A percentile compares a stretch with the other conserved stretches of the same genome.
These are phyloP conservation scores for Penicillium sumatraense DNA, from an alignment of 2,329 filamentous ascomycete species.

Conservation along the genomic window DNA sequence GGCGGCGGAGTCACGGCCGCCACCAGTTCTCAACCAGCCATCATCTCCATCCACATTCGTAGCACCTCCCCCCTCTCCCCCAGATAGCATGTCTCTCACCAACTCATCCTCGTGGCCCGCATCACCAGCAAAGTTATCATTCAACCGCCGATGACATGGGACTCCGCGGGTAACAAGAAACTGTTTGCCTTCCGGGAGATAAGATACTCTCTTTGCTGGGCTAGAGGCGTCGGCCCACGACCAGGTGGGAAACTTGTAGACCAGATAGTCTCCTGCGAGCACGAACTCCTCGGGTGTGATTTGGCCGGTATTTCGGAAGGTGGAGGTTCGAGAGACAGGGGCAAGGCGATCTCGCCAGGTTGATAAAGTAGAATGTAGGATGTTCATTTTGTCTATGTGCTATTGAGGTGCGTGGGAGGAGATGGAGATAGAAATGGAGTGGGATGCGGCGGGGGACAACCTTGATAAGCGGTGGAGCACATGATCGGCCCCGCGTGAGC, in stretches of 20 bases:
- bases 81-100: conserved; percentile 74
- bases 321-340: conserved; percentile 86
- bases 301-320: conserved; percentile 90
- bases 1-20: conserved; percentile 58
- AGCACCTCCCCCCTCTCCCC: conserved; percentile 50
- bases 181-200: conserved; percentile 89
- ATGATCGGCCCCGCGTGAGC: conserved; percentile 33
- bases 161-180: conserved; percentile 94
- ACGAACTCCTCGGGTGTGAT: conserved; percentile 98
- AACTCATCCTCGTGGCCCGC: conserved; percentile 85
- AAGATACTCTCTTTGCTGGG: conserved; percentile 74
- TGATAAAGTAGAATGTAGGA: conserved; percentile 90
- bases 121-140: conserved; percentile 90
- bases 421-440: conserved; percentile 4
- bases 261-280: conserved; percentile 92
- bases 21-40: conserved; percentile 89
- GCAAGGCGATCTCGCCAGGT: conserved; percentile 90
- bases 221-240: conserved; percentile 89
- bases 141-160: conserved; percentile 86
- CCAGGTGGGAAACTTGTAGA: conserved; percentile 99
- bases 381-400: conserved; percentile 67
- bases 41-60: conserved; percentile 82
- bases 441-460: conserved; percentile 12
- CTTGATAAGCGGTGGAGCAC: conserved; percentile 34
- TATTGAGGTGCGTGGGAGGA: conserved; percentile 14